Evolutionary conservation across 2,329 filamentous ascomycete species (phyloP).

Genomic region (Colletotrichum sojae): DNA sequence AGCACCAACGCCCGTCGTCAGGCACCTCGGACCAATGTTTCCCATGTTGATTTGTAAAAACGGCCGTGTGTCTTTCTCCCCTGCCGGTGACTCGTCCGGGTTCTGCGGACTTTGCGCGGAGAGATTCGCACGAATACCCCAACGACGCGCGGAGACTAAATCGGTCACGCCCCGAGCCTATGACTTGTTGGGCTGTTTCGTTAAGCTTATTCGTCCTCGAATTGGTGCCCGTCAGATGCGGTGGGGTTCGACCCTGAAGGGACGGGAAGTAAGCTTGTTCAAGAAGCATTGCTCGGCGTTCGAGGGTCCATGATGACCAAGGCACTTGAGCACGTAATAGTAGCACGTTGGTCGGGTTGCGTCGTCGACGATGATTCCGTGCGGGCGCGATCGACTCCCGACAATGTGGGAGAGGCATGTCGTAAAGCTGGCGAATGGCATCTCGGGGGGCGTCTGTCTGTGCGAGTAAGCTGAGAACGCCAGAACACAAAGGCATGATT

Average conservation of each 20-base stretch:
- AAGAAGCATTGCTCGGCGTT: not conserved
- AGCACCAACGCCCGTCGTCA: slow-evolving; percentile 14
- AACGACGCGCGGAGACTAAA: slow-evolving; percentile 8
- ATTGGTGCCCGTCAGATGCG: not conserved
- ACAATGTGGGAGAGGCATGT: not conserved
- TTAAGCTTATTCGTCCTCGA: not conserved
- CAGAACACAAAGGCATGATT: slow-evolving; percentile 13
- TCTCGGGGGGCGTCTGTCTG: not conserved
- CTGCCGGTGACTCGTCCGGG: slow-evolving; percentile 24
- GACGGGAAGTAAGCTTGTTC: slow-evolving; percentile 16
- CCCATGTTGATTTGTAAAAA: slow-evolving; percentile 37
- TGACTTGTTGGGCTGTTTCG: not conserved
- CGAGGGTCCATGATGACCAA: not conserved
- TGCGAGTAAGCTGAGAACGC: slow-evolving; percentile 18
- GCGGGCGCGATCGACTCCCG: not conserved
- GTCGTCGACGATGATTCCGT: not conserved
- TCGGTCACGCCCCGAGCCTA: not conserved
- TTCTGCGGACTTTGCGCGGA: slow-evolving; percentile 2
- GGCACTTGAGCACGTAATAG: not conserved
- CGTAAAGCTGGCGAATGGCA: slow-evolving; percentile 15
- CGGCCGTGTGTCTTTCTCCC: slow-evolving; percentile 14
- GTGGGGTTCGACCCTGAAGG: not conserved
- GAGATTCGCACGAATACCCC: not conserved
- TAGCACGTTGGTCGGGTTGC: not conserved
- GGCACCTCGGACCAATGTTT: slow-evolving; percentile 28